phyloP scores from a whole-genome alignment of 2,329 filamentous ascomycete species.

The Zymoseptoria brevis region DNA sequence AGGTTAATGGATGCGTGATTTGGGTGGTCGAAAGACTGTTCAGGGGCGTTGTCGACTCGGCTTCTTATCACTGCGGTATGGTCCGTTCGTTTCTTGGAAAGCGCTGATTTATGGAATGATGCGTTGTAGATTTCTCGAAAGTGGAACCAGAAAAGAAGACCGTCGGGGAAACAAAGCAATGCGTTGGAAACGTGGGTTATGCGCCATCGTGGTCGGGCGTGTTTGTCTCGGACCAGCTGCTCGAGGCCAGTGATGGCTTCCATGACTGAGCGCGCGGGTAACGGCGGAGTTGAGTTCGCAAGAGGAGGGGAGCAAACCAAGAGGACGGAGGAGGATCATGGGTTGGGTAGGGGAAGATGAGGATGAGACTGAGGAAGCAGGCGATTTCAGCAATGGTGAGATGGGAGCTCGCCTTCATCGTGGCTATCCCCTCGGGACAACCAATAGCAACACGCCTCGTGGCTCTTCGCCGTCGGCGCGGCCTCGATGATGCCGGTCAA shows the following conservation, averaged over 20 bases:
- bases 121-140: not conserved
- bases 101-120: not conserved
- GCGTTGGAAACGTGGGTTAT: not conserved
- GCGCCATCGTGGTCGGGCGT: not conserved
- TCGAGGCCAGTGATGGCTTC: not conserved
- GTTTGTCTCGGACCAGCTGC: not conserved
- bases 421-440: no score
- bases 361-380: not conserved
- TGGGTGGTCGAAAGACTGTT: not conserved
- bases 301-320: not conserved
- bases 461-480: no score
- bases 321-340: not conserved
- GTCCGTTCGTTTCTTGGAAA: not conserved
- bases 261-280: not conserved
- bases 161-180: not conserved
- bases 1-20: no score
- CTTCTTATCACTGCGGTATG: not conserved
- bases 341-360: not conserved
- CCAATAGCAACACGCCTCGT: no score
- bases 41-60: not conserved
- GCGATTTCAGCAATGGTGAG: no score
- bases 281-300: not conserved
- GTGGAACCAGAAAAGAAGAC: not conserved
- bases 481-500: no score
- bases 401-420: not conserved